Evolutionary conservation across 2,329 filamentous ascomycete genomes (phyloP), one percentile per base, ranked within the genome.

Genomic region (Aspergillus sp.): DNA sequence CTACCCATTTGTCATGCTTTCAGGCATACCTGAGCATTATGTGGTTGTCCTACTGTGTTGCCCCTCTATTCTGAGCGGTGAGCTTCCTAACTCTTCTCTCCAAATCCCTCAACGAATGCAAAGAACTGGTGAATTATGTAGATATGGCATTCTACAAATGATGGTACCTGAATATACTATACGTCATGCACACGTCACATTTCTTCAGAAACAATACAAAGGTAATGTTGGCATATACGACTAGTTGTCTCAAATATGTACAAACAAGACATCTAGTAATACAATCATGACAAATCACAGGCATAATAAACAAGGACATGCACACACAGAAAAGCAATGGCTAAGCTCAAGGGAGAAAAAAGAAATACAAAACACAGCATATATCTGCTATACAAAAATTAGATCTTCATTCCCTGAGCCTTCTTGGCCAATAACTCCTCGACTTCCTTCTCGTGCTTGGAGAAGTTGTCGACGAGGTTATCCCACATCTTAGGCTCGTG

Each of bases 401-500:
- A 66, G 59, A 68, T 42, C 42, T 57, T 54, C 48, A 67, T 47
- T 5, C 59, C 64, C 55, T 69, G 64, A 2, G 61, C 64, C 55
- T 67, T 72, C 57, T 74, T 72, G 0, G 70, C 71, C 61, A 83
- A 59, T 55, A 82, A 75, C 64, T 74, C 77, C 55, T 82, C 77
- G 10, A 83, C 73, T 64, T 82, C 81, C 25, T 81, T 75, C 19
- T 75, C 72, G 63, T 83, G 77, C 50, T 68, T 73, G 0, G 77
- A 79, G 61, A 84, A 84, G 64, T 83, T 82, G 65, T 83, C 82
- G 1, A 84, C 80, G 8, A 84, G 70, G 55, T 78, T 73, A 68
- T 85, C 82, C 82, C 82, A 84, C 82, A 84, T 81, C 65, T 77
- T 80, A 1, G 78, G 78, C 56, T 82, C 79, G 58, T 81, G 80